Evolutionary conservation across 108 stramenopile species (phyloP).

Genomic region (Pseudonitzschia multistriata): DNA sequence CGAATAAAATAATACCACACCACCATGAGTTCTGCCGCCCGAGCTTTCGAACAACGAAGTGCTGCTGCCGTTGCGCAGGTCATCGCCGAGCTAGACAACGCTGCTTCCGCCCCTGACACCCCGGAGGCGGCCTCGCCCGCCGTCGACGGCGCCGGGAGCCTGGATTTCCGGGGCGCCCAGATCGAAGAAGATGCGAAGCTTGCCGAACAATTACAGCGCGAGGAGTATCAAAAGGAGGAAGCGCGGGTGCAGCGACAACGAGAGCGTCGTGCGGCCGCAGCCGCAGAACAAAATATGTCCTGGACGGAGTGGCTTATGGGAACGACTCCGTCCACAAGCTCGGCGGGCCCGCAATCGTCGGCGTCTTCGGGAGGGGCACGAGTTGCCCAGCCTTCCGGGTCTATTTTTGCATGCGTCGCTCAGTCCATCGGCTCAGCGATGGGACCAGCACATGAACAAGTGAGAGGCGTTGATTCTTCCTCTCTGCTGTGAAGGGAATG

Average conservation of each 20-base stretch:
- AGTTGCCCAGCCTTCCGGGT: neutral
- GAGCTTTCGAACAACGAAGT: slow-evolving; percentile 17
- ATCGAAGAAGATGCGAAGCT: slow-evolving; percentile 7
- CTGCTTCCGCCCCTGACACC: neutral
- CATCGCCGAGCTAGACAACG: slow-evolving; percentile 2
- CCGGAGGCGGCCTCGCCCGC: neutral
- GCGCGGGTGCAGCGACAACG: neutral
- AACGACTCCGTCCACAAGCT: neutral
- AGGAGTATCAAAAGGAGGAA: slow-evolving; percentile 1
- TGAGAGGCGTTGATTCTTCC: slow-evolving; percentile 9
- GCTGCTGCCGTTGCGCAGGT: slow-evolving; percentile 11
- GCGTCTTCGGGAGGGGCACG: slow-evolving; percentile 3
- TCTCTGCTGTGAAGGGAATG: neutral
- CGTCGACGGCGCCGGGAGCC: neutral
- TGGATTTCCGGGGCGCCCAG: slow-evolving; percentile 6
- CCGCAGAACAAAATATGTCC: neutral
- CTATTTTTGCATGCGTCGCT: slow-evolving; percentile 9
- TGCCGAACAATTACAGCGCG: slow-evolving; percentile 4
- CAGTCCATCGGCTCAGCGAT: slow-evolving; percentile 6
- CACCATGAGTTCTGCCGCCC: slow-evolving; percentile 4
- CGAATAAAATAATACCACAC: neutral
- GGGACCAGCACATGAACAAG: neutral
- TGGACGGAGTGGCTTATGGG: slow-evolving; percentile 12
- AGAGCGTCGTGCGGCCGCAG: neutral
- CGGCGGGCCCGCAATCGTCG: neutral